These are phyloP conservation scores for Rauvolfia tetraphylla DNA, from an alignment of 257 asterid species.

Conservation along the genomic window DNA sequence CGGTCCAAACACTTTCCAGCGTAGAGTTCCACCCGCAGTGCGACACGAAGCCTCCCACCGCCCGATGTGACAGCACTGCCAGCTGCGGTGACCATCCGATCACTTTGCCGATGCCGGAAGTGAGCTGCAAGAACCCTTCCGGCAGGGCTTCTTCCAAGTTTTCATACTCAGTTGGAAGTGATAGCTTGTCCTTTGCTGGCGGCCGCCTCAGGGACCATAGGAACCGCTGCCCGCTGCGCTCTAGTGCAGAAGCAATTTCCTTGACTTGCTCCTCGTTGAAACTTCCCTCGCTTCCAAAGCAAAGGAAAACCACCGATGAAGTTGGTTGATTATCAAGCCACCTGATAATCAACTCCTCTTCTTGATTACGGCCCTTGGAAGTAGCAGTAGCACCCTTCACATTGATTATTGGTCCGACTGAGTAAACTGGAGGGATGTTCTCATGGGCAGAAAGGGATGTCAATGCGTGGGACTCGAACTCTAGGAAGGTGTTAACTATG, in stretches of 20 bases:
- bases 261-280: conserved; percentile 28
- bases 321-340: conserved; percentile 47
- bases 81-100: conserved; percentile 24
- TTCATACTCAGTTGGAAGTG: conserved; percentile 43
- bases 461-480: conserved; percentile 24
- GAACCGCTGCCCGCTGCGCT: conserved; percentile 41
- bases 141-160: conserved; percentile 16
- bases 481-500: conserved; percentile 29
- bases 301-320: conserved; percentile 42
- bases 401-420: conserved; percentile 24
- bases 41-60: conserved; percentile 22
- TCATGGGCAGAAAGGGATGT: conserved; percentile 12
- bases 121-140: conserved; percentile 16
- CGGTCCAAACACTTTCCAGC: conserved; percentile 24
- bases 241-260: conserved; percentile 46
- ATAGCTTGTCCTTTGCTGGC: neutral
- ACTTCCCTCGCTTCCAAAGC: conserved; percentile 63
- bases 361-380: neutral
- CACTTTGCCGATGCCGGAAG: conserved; percentile 7
- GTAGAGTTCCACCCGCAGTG: conserved; percentile 31
- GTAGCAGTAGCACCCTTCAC: too few relatives aligned
- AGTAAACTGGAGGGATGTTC: conserved; percentile 27
- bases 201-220: conserved; percentile 43
- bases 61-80: conserved; percentile 17
- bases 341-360: conserved; percentile 7